Conservation (phyloP, 805 yeast species). For the Jamesozyma rosinii region DNA sequence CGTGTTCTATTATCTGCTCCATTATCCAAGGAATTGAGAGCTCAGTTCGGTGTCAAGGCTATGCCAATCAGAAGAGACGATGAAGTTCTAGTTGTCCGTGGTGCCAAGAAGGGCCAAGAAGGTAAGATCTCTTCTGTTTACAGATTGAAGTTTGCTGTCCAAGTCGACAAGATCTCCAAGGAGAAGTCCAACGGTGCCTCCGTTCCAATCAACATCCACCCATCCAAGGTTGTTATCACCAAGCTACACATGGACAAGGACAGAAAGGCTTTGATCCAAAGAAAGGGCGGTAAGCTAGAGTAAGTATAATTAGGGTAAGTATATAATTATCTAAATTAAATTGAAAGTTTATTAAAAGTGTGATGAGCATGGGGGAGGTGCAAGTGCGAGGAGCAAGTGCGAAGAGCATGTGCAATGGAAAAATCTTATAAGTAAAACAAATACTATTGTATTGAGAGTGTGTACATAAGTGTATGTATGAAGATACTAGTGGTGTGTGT, state of each 20-base stretch:
- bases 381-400: no score
- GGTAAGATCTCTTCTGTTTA: slow-evolving; percentile 94
- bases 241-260: slow-evolving; percentile 95
- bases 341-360: no score
- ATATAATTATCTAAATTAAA: no score
- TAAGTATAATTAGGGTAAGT: slow-evolving; percentile 46
- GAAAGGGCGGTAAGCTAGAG: slow-evolving; percentile 96
- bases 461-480: no score
- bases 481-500: no score
- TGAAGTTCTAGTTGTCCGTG: slow-evolving; percentile 91
- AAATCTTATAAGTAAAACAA: no score
- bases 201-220: slow-evolving; percentile 92
- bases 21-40: slow-evolving; percentile 95
- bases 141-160: slow-evolving; percentile 95
- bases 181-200: slow-evolving; percentile 97
- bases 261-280: slow-evolving; percentile 92
- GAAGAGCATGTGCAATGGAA: no score
- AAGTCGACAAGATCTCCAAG: slow-evolving; percentile 91
- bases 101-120: slow-evolving; percentile 98
- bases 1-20: slow-evolving; percentile 95
- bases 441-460: no score
- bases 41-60: slow-evolving; percentile 89
- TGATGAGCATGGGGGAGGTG: no score
- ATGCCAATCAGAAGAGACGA: slow-evolving; percentile 97
- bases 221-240: slow-evolving; percentile 97